Base-by-base conservation (phyloP, 2,329 filamentous ascomycete genomes). In the Geoglossum cookeanum region DNA sequence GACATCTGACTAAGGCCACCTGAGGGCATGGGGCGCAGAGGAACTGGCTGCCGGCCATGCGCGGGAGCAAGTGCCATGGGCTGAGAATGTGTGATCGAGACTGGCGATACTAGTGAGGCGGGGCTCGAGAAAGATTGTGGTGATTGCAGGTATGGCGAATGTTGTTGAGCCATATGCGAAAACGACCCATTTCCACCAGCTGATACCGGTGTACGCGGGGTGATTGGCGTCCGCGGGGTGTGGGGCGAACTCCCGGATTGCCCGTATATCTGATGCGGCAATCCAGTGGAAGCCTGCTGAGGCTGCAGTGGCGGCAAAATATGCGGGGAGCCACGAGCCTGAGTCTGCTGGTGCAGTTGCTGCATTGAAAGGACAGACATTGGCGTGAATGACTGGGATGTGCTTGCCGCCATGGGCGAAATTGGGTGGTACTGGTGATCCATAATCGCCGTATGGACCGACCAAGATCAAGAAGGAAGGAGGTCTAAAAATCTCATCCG, bases 31-130 rank as follows among this genome's bases (percentile, higher is more conserved):
- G 83, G 81, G 56, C 83, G 80, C 63, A 85, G 69, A 11, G 80
- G 75, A 17, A 79, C 79, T 59, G 80, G 79, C 22, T 72, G 73
- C 42, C 78, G 75, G 45, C 74, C 72, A 66, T 69, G 71, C 54
- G 71, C 73, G 47, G 84, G 84, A 47, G 85, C 85, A 15, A 85
- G 84, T 48, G 85, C 85, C 65, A 88, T 86, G 37, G 83, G 81
- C 69, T 87, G 85, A 57, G 81, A 80, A 63, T 82, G 77, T 49
- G 83, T 32, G 5, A 33, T 32, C 15, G 49, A 53, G 15, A 22
- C 30, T 13, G 49, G 33, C 52, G 82, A 78, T 72, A 86, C 76
- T 77, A 85, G 83, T 55, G 63, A 69, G 44, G 67, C 66, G 44
- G 68, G 68, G 33, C 69, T 67, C 58, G 69, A 69, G 56, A 68